phyloP scores from a whole-genome alignment of 1,284 basidiomycete genomes.

The Athelia psychrophila region DNA sequence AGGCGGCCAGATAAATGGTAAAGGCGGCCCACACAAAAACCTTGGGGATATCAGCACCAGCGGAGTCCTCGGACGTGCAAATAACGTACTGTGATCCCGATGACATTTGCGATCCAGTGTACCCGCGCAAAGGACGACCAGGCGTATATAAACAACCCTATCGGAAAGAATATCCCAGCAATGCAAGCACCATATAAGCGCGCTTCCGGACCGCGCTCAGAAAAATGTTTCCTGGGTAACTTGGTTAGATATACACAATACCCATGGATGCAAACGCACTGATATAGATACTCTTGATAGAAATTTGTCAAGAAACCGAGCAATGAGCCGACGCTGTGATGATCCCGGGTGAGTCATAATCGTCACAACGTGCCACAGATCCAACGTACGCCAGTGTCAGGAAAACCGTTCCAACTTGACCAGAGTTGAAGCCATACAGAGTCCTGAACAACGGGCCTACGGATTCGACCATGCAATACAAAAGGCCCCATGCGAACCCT shows the following conservation, averaged over 20 bases:
- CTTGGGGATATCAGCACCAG: constrained; percentile 22
- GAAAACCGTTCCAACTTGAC: constrained; percentile 64
- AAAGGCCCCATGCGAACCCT: constrained; percentile 76
- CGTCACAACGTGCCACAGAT: constrained; percentile 51
- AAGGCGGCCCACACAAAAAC: constrained; percentile 55
- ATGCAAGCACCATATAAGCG: constrained; percentile 66
- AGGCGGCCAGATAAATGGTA: constrained; percentile 63
- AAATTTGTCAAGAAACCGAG: constrained; percentile 58
- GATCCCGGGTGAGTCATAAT: not conserved
- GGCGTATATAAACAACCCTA: constrained; percentile 65
- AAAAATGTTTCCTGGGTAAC: constrained; percentile 45
- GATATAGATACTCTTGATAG: constrained; percentile 67
- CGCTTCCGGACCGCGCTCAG: constrained; percentile 65
- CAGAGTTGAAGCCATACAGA: constrained; percentile 66
- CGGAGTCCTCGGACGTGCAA: not conserved
- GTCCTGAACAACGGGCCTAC: constrained; percentile 57
- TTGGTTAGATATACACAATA: constrained; percentile 10
- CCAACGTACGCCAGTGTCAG: no score
- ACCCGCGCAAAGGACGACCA: constrained; percentile 54
- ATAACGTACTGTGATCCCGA: constrained; percentile 46
- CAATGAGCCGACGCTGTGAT: constrained; percentile 56
- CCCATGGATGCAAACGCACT: no score
- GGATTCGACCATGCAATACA: constrained; percentile 70
- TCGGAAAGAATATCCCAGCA: constrained; percentile 60
- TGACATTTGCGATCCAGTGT: constrained; percentile 55